These are phyloP conservation scores for Polytrichum commune DNA, from an alignment of 225 moss, liverwort and hornwort genomes.

Conservation along the genomic window DNA sequence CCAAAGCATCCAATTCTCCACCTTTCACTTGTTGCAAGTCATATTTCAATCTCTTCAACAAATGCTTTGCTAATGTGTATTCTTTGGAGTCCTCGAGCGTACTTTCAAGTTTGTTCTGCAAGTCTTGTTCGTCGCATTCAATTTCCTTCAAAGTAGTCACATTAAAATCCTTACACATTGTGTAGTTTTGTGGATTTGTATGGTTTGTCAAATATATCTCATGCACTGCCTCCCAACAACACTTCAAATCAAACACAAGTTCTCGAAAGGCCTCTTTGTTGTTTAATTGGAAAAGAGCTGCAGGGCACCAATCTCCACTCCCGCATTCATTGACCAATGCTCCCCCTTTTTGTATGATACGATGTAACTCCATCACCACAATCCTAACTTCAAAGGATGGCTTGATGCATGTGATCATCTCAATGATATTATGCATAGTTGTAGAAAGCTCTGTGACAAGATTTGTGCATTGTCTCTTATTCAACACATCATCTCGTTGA, in stretches of 20 bases:
- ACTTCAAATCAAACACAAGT: constrained; percentile 2
- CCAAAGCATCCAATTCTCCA: neutral
- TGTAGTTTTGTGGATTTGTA: neutral
- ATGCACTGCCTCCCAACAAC: neutral
- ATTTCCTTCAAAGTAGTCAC: neutral
- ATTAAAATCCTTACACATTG: neutral
- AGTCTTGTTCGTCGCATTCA: neutral
- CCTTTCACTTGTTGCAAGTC: constrained; percentile 9
- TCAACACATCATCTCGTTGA: neutral
- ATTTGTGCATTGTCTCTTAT: constrained; percentile 2
- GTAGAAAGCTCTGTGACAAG: neutral
- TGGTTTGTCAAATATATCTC: neutral
- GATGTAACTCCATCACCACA: neutral
- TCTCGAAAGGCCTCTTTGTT: constrained; percentile 2
- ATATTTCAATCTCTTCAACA: constrained; percentile 27
- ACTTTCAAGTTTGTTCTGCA: neutral
- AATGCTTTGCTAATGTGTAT: constrained; percentile 26
- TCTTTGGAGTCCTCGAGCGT: neutral
- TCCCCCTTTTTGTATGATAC: neutral
- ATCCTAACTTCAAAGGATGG: neutral
- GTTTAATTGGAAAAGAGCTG: neutral
- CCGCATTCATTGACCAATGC: neutral
- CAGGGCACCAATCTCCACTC: neutral
- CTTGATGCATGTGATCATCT: neutral
- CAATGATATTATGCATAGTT: neutral